Conservation (phyloP, 495 filamentous ascomycete genomes). For the Penicilliopsis zonata region DNA sequence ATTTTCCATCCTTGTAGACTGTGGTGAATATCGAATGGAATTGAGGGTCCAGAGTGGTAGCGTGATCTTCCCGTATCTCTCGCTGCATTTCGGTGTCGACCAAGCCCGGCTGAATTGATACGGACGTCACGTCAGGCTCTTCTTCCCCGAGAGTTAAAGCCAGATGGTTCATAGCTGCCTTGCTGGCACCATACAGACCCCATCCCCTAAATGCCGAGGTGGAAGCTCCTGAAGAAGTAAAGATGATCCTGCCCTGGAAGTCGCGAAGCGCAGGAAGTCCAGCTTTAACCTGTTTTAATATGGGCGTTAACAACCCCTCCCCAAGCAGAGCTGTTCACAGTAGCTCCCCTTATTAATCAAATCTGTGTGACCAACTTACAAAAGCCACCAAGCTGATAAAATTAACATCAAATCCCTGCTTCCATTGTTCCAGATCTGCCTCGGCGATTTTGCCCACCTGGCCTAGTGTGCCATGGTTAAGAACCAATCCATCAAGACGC, state of each 20-base stretch:
- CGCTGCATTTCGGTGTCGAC: slow-evolving; percentile 92
- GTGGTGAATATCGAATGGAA: slow-evolving; percentile 56
- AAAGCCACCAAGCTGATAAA: slow-evolving; percentile 70
- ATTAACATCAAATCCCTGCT: slow-evolving; percentile 65
- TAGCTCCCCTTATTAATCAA: no score
- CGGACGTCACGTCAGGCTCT: slow-evolving; percentile 60
- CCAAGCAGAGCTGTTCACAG: no score
- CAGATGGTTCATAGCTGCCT: slow-evolving; percentile 82
- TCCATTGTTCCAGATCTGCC: slow-evolving; percentile 57
- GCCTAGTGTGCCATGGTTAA: slow-evolving; percentile 77
- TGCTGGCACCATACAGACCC: slow-evolving; percentile 71
- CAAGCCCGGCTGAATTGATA: slow-evolving; percentile 71
- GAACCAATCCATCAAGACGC: slow-evolving; percentile 65
- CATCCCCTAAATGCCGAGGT: slow-evolving; percentile 56
- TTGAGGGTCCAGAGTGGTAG: slow-evolving; percentile 47
- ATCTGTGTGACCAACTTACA: no score
- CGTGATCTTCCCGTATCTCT: slow-evolving; percentile 62
- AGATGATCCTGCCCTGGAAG: slow-evolving; percentile 55
- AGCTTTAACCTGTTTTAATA: slow-evolving; percentile 71
- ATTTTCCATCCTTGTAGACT: slow-evolving; percentile 54
- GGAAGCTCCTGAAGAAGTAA: slow-evolving; percentile 69
- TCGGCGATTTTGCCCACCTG: slow-evolving; percentile 65
- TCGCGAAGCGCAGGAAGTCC: slow-evolving; percentile 60
- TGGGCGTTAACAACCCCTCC: no score
- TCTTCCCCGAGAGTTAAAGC: slow-evolving; percentile 63